phyloP scores from a whole-genome alignment of 495 filamentous ascomycete genomes.

The Opeltia flavorubescens region DNA sequence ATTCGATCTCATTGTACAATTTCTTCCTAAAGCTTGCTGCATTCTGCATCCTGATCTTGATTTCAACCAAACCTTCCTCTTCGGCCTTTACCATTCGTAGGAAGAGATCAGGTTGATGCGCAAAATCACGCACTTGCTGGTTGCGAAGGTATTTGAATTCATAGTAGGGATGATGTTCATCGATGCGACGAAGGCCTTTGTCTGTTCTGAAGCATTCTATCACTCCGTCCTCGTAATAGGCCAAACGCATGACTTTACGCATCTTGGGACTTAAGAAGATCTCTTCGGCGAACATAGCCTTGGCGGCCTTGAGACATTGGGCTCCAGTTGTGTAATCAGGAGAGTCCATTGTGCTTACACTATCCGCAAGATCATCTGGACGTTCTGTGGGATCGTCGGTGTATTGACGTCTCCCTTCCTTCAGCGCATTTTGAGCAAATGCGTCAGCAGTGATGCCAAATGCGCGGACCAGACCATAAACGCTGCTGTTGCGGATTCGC shows the following conservation, averaged over 20 bases:
- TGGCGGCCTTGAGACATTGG: constrained; percentile 62
- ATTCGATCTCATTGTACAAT: constrained; percentile 69
- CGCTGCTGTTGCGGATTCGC: constrained; percentile 59
- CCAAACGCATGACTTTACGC: constrained; percentile 69
- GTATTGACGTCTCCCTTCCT: constrained; percentile 60
- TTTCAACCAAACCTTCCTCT: constrained; percentile 78
- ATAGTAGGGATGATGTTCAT: constrained; percentile 90
- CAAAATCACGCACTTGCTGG: constrained; percentile 68
- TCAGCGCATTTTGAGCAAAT: constrained; percentile 71
- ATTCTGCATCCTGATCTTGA: constrained; percentile 61
- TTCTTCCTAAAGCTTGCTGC: constrained; percentile 56
- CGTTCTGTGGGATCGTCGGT: constrained; percentile 64
- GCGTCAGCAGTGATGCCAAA: constrained; percentile 84
- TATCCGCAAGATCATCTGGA: constrained; percentile 79
- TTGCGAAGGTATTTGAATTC: constrained; percentile 94
- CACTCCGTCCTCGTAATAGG: constrained; percentile 66
- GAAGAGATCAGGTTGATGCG: constrained; percentile 71
- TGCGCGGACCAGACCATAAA: constrained; percentile 70
- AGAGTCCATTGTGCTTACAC: constrained; percentile 50
- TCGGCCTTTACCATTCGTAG: constrained; percentile 94
- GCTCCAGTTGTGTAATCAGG: constrained; percentile 64
- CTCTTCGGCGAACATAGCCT: constrained; percentile 82
- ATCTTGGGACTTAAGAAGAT: constrained; percentile 77
- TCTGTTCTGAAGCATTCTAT: constrained; percentile 84
- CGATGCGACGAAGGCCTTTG: constrained; percentile 86